Conservation (phyloP, 176 grass and related monocot genomes). For the Otatea glauca region DNA sequence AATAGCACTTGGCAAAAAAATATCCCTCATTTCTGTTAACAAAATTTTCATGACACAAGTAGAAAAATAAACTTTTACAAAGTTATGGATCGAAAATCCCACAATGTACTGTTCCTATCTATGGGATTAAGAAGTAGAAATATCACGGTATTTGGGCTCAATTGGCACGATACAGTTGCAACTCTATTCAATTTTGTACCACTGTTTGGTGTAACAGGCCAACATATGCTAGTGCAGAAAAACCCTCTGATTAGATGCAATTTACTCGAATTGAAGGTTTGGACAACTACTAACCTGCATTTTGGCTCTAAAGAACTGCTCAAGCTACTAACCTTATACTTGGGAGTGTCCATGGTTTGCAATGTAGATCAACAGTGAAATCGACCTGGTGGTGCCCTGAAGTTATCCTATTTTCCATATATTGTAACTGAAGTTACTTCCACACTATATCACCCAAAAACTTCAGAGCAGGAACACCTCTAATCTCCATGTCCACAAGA, state of each 20-base stretch:
- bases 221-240: background rate
- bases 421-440: conserved; percentile 63
- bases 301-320: background rate
- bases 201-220: background rate
- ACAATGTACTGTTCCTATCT: background rate
- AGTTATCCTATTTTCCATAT: background rate
- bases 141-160: background rate
- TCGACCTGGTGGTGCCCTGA: background rate
- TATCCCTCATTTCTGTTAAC: background rate
- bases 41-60: background rate
- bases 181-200: background rate
- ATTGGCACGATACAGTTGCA: background rate
- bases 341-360: background rate
- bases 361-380: background rate
- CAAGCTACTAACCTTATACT: background rate
- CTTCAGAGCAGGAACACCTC: conserved; percentile 91
- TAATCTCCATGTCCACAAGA: conserved; percentile 97
- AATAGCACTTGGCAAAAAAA: background rate
- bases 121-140: background rate
- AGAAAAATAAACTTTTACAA: background rate
- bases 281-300: background rate
- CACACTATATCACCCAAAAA: conserved; percentile 98
- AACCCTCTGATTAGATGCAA: conserved; percentile 1
- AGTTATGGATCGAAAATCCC: background rate
- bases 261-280: conserved; percentile 1